A percentile compares a stretch with the other conserved stretches of the same genome.
These are phyloP conservation scores for Aristolochia californica DNA, from an alignment of 164 flowering plant genomes.

Conservation along the genomic window DNA sequence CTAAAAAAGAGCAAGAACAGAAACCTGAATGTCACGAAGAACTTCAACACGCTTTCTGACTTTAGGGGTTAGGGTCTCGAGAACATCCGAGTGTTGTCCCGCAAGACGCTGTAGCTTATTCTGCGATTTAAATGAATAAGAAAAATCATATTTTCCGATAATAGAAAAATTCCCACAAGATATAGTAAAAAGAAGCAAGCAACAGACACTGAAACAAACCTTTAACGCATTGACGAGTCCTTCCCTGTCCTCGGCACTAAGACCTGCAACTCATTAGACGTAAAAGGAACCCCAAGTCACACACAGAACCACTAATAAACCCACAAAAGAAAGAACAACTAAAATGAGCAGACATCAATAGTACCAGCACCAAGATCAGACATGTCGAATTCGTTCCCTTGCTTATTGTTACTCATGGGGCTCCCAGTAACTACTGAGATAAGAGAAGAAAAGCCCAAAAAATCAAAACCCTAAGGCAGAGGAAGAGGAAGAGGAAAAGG, in stretches of 20 bases:
- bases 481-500: neutral
- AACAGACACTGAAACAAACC: slow-evolving; percentile 20
- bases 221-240: slow-evolving; percentile 52
- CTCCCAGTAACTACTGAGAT: no score
- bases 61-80: slow-evolving; percentile 40
- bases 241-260: slow-evolving; percentile 44
- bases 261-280: slow-evolving; percentile 23
- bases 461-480: slow-evolving; percentile 6
- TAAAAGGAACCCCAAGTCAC: neutral
- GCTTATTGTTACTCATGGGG: slow-evolving; percentile 28
- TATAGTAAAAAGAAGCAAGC: neutral
- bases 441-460: no score
- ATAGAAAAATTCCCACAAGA: neutral
- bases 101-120: slow-evolving; percentile 51
- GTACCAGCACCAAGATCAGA: slow-evolving; percentile 33
- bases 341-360: neutral
- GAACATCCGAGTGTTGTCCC: slow-evolving; percentile 46
- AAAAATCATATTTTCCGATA: slow-evolving; percentile 5
- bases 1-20: neutral
- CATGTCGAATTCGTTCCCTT: slow-evolving; percentile 25
- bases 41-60: slow-evolving; percentile 68
- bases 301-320: neutral
- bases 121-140: slow-evolving; percentile 20
- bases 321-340: neutral
- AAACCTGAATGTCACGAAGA: slow-evolving; percentile 64